Evolutionary conservation across 176 grass and related monocot species (phyloP), one percentile per base, ranked within the genome.

Genomic region (Phyllostachys edulis): DNA sequence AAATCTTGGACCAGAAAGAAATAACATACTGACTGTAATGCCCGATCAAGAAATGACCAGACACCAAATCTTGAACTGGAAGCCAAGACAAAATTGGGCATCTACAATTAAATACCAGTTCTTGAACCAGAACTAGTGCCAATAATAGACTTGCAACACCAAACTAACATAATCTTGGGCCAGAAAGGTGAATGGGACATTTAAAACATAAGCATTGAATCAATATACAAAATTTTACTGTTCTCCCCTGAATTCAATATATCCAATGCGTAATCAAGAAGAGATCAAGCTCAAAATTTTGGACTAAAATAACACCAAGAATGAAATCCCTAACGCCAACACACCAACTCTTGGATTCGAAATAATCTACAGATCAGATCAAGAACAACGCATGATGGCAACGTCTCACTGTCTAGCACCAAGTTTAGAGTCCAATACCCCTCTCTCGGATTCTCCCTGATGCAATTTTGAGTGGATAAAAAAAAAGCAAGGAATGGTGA

Each of bases 301-400:
- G 78, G 24, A 27, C 50, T 18, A 76, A 75, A 82, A 20, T 27
- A 69, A n/a, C 38, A 75, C 21, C 44, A 83, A 67, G 60, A 26
- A 42, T 14, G 20, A 4, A 34, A 34, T 32, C 45, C 34, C 24
- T n/a, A 54, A 75, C 42, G 42, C 40, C 26, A 34, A 34, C 50
- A 61, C 55, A 54, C 7, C 12, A 37, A 32, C n/a, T 57, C 4
- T 2, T 71, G 14, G 4, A 51, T 20, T 32, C 0, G 9, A 57
- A 60, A 73, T 3, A 49, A 20, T 63, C 16, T 23, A 61, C 37
- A 26, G 14, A 54, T 46, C 13, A 3, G 18, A 37, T 38, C 36
- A 6, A 41, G 10, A 75, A 26, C 27, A 87, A 36, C 8, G 39
- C 6, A 49, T 23, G 71, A 38, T 47, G 50, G 10, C 39, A 59